A percentile compares a stretch with the other conserved stretches of the same genome.
Evolutionary conservation across 306 rosid species (phyloP).

Genomic region (Pyrus betulifolia): DNA sequence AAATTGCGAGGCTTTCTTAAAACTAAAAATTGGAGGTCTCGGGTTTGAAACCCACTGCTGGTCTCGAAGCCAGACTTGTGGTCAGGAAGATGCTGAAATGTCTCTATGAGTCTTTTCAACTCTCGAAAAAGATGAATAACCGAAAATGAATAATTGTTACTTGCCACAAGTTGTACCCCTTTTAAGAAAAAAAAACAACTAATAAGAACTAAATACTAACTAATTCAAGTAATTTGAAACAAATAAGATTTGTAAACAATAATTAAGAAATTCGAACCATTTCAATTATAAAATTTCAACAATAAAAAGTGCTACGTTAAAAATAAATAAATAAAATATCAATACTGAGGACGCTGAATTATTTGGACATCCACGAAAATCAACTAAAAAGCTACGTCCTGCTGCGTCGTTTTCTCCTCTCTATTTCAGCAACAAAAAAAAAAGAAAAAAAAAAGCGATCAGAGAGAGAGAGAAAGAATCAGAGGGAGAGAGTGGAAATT

Average conservation of each 20-base stretch:
- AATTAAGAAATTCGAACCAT: background rate
- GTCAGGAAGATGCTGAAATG: fast-evolving
- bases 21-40: too few relatives aligned
- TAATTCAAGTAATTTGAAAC: too few relatives aligned
- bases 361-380: slow-evolving; percentile 6
- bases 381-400: slow-evolving; percentile 20
- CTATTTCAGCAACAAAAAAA: slow-evolving; percentile 3
- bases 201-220: too few relatives aligned
- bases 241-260: too few relatives aligned
- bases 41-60: too few relatives aligned
- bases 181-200: too few relatives aligned
- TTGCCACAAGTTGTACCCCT: too few relatives aligned
- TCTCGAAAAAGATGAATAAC: fast-evolving
- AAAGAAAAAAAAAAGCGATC: too few relatives aligned
- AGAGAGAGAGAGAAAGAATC: slow-evolving; percentile 9
- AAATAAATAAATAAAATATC: background rate
- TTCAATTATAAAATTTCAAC: background rate
- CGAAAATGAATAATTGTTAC: too few relatives aligned
- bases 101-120: fast-evolving
- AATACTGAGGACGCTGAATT: background rate
- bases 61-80: too few relatives aligned
- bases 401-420: slow-evolving; percentile 26
- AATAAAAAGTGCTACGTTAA: too few relatives aligned
- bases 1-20: too few relatives aligned
- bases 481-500: slow-evolving; percentile 16